Conservation (phyloP, 495 filamentous ascomycete species). For the Stereocaulon alpinum region DNA sequence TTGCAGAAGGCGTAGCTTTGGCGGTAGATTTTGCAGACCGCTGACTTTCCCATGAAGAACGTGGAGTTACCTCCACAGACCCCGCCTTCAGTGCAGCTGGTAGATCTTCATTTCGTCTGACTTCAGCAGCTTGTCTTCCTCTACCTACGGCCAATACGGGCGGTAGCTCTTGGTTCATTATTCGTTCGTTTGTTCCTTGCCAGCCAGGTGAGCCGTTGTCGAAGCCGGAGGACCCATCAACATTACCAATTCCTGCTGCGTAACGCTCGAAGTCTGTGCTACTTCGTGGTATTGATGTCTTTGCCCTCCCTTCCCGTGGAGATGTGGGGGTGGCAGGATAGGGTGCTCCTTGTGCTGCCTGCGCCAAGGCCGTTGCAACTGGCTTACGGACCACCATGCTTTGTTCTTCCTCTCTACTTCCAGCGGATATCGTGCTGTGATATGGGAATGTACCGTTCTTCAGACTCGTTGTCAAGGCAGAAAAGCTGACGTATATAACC, state of each 20-base stretch:
- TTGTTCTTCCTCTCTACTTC: neutral
- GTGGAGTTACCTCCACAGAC: conserved; percentile 13
- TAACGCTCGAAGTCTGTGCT: neutral
- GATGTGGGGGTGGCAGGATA: conserved; percentile 15
- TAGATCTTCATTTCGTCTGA: neutral
- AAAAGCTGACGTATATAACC: neutral
- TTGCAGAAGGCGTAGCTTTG: neutral
- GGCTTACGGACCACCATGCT: conserved; percentile 16
- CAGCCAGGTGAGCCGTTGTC: neutral
- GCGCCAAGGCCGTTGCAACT: conserved; percentile 1
- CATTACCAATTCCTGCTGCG: neutral
- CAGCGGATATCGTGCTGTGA: too few relatives aligned
- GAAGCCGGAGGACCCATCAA: neutral
- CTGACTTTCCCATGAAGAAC: conserved; percentile 20
- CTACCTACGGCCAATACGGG: neutral
- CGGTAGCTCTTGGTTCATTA: conserved; percentile 5
- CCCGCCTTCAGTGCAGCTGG: conserved; percentile 4
- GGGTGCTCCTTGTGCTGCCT: conserved; percentile 6
- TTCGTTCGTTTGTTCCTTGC: neutral
- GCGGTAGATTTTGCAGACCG: neutral
- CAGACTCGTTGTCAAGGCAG: neutral
- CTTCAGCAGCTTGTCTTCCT: neutral
- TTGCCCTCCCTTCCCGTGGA: neutral
- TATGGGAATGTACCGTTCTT: neutral
- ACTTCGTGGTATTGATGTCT: neutral